A percentile compares a stretch with the other conserved stretches of the same genome.
Conservation (phyloP, 2,329 filamentous ascomycete genomes). For the Xylariaceae sp. region DNA sequence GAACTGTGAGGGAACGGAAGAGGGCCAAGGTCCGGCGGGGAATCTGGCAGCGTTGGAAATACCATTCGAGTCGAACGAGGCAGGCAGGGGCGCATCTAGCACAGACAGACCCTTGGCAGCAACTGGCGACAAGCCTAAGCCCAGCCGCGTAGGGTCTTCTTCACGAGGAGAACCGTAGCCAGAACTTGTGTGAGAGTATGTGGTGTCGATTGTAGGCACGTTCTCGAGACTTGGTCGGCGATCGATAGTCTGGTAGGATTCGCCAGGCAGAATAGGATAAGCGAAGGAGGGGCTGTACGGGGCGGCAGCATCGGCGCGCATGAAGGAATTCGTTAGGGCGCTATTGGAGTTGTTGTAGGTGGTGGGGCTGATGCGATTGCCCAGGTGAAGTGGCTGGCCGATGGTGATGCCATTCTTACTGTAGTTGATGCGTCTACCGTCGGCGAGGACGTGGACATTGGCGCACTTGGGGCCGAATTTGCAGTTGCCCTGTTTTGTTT, state of each 20-base stretch:
- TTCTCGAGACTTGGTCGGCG: conserved; percentile 61
- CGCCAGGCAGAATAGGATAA: conserved; percentile 51
- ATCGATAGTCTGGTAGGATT: conserved; percentile 49
- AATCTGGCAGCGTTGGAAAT: conserved; percentile 90
- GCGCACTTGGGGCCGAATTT: conserved; percentile 99
- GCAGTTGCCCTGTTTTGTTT: conserved; percentile 81
- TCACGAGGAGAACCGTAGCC: conserved; percentile 85
- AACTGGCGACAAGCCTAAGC: conserved; percentile 80
- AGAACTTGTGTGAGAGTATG: conserved; percentile 61
- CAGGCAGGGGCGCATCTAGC: conserved; percentile 88
- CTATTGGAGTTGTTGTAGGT: conserved; percentile 67
- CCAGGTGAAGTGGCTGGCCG: conserved; percentile 65
- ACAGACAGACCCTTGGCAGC: conserved; percentile 79
- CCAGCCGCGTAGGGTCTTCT: conserved; percentile 60
- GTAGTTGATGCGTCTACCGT: conserved; percentile 89
- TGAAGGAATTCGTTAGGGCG: conserved; percentile 75
- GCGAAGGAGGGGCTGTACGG: conserved; percentile 51
- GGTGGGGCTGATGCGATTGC: conserved; percentile 68
- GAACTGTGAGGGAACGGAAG: conserved; percentile 91
- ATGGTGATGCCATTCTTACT: conserved; percentile 72
- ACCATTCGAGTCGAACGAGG: conserved; percentile 95
- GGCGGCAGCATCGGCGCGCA: conserved; percentile 62
- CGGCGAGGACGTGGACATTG: conserved; percentile 92
- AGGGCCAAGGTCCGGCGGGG: conserved; percentile 78
- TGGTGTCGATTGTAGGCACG: conserved; percentile 65